Base-by-base conservation (phyloP, 2,329 filamentous ascomycete species). In the Xylaria digitata region DNA sequence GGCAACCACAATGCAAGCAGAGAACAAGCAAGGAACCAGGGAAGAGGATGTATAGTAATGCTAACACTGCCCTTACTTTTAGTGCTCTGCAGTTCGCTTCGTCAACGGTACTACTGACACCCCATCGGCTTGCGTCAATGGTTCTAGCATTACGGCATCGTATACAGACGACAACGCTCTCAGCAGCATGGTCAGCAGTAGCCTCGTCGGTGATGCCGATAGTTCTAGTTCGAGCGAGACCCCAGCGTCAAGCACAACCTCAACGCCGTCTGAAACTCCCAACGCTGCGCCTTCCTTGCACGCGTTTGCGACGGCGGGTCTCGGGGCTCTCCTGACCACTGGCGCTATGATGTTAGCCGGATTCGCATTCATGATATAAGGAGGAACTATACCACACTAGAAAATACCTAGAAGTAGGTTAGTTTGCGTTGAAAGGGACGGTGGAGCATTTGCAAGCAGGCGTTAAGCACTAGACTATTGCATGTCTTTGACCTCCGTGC, bases 21-120 rank as follows among this genome's bases (percentile, higher is more conserved):
- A 6, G 13, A 43, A 37, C 8, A 3, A 2, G 3, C 4, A 50
- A n/a, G 8, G 30, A 26, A 26, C 26, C 5, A 26, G 26, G 3
- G 26, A 26, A 26, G 26, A 26, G 26, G 26, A 2, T 40, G 21
- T 2, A n/a, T 13, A 49, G 30, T 13, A 34, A 55, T 54, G 40
- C 49, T 62, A 32, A 65, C 4, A 34, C 19, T 15, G 7, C 15
- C 21, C 26, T 54, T 17, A 11, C 11, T 19, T 57, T 5, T 40
- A 88, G 86, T 88, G 86, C 73, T 78, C 85, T 48, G 80, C 82
- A 40, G 84, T 87, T 70, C 84, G 84, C 69, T 89, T 89, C 71
- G 84, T 89, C 68, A 73, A 76, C 3, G 83, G 83, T 52, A 74
- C 73, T 15, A 76, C 71, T 53, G 69, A 69, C 17, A 67, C 69